Base-by-base conservation (phyloP, 176 grass and related monocot genomes). In the Oryza glumipatula region DNA sequence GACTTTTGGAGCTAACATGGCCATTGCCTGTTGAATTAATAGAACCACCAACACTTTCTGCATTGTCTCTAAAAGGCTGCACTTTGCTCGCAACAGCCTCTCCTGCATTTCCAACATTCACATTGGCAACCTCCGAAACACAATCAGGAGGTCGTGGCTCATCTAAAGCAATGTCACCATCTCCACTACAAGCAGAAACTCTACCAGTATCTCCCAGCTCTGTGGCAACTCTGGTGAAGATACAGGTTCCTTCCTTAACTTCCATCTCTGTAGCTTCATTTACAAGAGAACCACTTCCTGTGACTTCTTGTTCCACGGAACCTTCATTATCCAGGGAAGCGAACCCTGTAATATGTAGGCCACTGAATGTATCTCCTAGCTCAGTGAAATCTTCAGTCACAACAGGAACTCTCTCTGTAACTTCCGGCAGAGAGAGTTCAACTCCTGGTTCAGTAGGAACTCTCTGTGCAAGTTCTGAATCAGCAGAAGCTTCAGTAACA, bases 201-300 rank as follows among this genome's bases (percentile, higher is more conserved):
- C 32, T 46, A 1, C 26, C 26, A 32, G 22, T 49, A 80, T 32
- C 75, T 64, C 69, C 75, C 0, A 8, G 61, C 78, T 63, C 74
- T 9, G 38, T 7, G 74, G 26, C 19, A 74, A 38, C 73, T 86
- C 82, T 2, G 5, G 21, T 68, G 61, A 39, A 45, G 45, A 77
- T 16, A 82, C 15, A 58, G 60, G 17, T 35, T 7, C 7, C 48
- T n/a, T 16, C 21, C 46, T 47, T 66, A 74, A 65, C 43, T 68
- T 86, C 74, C 79, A 73, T 46, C 47, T 60, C 68, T 56, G 24
- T 54, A 67, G 67, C 70, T 86, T 73, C 56, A n/a, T 78, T 76
- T 44, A 61, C 9, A 77, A 83, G 60, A 78, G 47, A 83, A 83
- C 73, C 70, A 35, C 11, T 32, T 19, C 39, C 38, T 75, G 39